phyloP scores from a whole-genome alignment of 805 yeast genomes.

The Starmera quercuum region DNA sequence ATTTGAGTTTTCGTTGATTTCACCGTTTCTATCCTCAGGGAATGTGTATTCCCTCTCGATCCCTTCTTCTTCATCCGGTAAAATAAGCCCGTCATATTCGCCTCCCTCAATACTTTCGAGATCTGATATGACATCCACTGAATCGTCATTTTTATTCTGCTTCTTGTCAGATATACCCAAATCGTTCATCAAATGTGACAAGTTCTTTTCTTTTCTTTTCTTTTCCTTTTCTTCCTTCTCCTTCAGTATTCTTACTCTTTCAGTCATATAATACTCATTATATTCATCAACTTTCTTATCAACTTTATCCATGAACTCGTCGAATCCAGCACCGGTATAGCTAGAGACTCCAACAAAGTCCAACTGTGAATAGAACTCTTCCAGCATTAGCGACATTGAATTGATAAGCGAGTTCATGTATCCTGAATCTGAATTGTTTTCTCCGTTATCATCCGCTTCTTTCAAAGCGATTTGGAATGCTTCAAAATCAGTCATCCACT shows the following conservation, averaged over 20 bases:
- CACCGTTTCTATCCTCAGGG: slow-evolving; percentile 59
- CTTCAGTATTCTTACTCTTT: slow-evolving; percentile 73
- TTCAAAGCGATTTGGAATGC: slow-evolving; percentile 74
- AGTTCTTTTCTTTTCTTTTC: slow-evolving; percentile 59
- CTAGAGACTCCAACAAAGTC: slow-evolving; percentile 93
- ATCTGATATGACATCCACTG: slow-evolving; percentile 47
- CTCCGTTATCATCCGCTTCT: slow-evolving; percentile 61
- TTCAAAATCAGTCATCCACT: slow-evolving; percentile 98
- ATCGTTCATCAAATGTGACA: slow-evolving; percentile 77
- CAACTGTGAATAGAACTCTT: slow-evolving; percentile 88
- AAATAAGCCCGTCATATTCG: slow-evolving; percentile 33
- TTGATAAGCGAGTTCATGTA: slow-evolving; percentile 92
- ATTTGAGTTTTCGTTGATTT: slow-evolving; percentile 36
- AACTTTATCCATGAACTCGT: slow-evolving; percentile 79
- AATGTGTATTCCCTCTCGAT: slow-evolving; percentile 64
- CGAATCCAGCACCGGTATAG: slow-evolving; percentile 90
- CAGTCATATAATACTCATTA: slow-evolving; percentile 73
- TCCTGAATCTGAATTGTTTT: slow-evolving; percentile 59
- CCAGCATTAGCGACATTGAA: slow-evolving; percentile 92
- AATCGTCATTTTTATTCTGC: slow-evolving; percentile 27
- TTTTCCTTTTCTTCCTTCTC: slow-evolving; percentile 73
- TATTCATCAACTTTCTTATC: slow-evolving; percentile 83
- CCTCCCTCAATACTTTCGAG: slow-evolving; percentile 39
- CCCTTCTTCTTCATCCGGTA: slow-evolving; percentile 40
- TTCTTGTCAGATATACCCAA: slow-evolving; percentile 57